These are phyloP conservation scores for Diplodia seriata DNA, from an alignment of 2,329 filamentous ascomycete species.

Conservation along the genomic window DNA sequence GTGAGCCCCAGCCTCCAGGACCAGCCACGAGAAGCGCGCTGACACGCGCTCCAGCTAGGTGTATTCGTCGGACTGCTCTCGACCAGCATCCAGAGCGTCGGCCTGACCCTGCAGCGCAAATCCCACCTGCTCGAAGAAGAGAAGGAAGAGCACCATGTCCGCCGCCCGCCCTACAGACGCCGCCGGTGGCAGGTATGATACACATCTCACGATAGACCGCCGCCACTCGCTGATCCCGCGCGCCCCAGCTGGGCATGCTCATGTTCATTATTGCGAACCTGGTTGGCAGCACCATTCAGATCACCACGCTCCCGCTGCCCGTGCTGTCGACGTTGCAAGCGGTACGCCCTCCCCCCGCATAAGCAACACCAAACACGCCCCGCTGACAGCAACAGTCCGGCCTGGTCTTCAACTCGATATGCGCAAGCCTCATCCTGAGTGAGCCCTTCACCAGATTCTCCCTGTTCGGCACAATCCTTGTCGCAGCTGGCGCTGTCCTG, in stretches of 20 bases:
- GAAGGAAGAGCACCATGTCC: constrained; percentile 77
- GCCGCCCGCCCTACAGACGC: constrained; percentile 85
- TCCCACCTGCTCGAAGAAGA: constrained; percentile 98
- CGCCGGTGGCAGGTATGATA: constrained; percentile 82
- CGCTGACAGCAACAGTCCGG: constrained; percentile 65
- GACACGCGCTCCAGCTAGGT: constrained; percentile 68
- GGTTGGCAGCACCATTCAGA: constrained; percentile 94
- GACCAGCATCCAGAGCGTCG: constrained; percentile 92
- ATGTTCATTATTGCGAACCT: constrained; percentile 97
- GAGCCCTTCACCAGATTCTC: constrained; percentile 96
- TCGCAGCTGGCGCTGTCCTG: constrained; percentile 84
- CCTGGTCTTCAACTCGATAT: constrained; percentile 97
- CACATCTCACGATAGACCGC: neutral
- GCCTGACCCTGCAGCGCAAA: constrained; percentile 94
- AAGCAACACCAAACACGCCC: neutral
- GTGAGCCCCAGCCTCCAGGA: constrained; percentile 40
- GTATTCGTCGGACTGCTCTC: constrained; percentile 92
- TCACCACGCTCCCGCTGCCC: constrained; percentile 91
- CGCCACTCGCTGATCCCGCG: constrained; percentile 35
- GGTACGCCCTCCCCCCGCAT: constrained; percentile 53
- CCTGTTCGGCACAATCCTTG: constrained; percentile 85
- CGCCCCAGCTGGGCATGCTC: constrained; percentile 76
- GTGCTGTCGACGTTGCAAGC: constrained; percentile 95
- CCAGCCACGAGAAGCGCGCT: neutral
- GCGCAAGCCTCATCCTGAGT: constrained; percentile 88